Conservation (phyloP, 371 early-diverging fungal genomes). For the Nematocida parisii region DNA sequence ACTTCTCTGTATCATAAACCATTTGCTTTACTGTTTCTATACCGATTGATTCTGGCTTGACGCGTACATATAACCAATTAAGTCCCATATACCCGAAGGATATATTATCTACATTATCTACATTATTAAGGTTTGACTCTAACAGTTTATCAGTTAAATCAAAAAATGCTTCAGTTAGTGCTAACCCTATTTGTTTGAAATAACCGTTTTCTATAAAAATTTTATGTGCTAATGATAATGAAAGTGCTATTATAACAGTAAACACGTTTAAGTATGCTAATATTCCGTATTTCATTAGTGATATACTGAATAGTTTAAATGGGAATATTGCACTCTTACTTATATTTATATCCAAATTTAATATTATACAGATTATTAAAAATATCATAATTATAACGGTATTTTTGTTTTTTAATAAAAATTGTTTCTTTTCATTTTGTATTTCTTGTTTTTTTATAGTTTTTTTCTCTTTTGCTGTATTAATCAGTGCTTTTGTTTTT, state of each 20-base stretch:
- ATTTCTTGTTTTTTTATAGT: not conserved
- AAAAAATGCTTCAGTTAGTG: not conserved
- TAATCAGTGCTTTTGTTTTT: not conserved
- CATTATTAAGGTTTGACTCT: not conserved
- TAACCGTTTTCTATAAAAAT: not conserved
- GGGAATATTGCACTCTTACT: not conserved
- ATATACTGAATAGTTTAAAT: not conserved
- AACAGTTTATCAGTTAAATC: not conserved
- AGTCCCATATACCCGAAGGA: not conserved
- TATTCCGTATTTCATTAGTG: slow-evolving; percentile 1
- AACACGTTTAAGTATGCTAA: not conserved
- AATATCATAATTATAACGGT: not conserved
- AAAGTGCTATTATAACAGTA: not conserved
- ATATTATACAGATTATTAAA: not conserved
- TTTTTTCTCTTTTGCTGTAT: not conserved
- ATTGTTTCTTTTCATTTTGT: not conserved
- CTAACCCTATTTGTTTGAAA: not conserved
- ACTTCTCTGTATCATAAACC: not conserved
- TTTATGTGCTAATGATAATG: not conserved
- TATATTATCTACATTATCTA: no score
- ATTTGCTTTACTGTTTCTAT: not conserved
- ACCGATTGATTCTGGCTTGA: not conserved
- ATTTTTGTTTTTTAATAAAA: not conserved
- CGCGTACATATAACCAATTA: not conserved
- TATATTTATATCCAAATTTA: not conserved